Base-by-base conservation (phyloP, 768 basidiomycete genomes). In the Nidularia pulvinata region DNA sequence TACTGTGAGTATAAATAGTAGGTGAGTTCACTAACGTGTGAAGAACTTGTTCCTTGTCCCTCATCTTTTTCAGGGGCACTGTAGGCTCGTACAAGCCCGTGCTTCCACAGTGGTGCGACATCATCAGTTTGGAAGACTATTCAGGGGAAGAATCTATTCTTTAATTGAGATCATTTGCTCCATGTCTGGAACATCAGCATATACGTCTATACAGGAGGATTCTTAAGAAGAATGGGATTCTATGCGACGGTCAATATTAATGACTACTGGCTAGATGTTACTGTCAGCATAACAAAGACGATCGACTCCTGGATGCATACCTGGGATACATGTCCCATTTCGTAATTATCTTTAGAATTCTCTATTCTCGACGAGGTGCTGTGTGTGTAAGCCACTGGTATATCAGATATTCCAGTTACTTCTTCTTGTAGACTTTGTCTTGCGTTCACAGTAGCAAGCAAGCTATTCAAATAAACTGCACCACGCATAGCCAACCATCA, bases 401-500 rank as follows among this genome's bases (percentile, higher is more conserved):
- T 25, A 48, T 57, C 56, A 19, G 59, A 57, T 10, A 59, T 33
- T 43, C 49, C 65, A 49, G 19, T 57, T 25, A 60, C 58, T 59
- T 52, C 63, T 44, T 55, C 60, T 10, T 62, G 57, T 43, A 69
- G 53, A 1, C 58, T 47, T 4, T 64, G 58, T 7, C 67, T 59
- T 4, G 63, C 58, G 34, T 71, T 69, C 10, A 69, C 57, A 43
- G 66, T 69, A 11, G 69, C 69, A 14, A 71, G 60, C 33, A 71
- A 57, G 53, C 68, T 71, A 58, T 71, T 69, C 25, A 71, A 52
- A 54, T 63, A 68, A 6, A 71, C 70, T 72, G 19, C 3, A 45
- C n/a, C n/a, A 19, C 34, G 13, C 7, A 11, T 1, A 45, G 6
- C 46, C 11, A 33, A 22, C 54, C 19, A 36, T 9, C 46, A n/a